phyloP scores from a whole-genome alignment of 768 basidiomycete species.

The Amanita pseudoporphyria region DNA sequence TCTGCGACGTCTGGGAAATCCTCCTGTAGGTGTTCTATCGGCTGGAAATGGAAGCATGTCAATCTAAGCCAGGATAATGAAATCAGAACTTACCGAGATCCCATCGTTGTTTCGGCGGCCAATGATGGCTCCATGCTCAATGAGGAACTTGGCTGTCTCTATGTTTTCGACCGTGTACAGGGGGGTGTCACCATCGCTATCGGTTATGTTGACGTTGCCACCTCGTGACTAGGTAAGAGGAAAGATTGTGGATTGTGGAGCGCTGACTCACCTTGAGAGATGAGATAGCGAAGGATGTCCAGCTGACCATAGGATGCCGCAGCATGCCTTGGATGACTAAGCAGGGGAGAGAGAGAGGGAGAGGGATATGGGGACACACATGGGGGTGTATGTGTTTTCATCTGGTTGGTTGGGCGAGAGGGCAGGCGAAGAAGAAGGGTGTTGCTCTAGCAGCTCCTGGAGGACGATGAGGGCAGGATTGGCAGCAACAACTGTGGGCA shows the following conservation, averaged over 20 bases:
- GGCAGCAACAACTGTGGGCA: slow-evolving; percentile 1
- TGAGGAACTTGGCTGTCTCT: slow-evolving; percentile 67
- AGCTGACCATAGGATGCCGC: slow-evolving; percentile 88
- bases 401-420: slow-evolving; percentile 68
- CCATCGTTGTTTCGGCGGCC: slow-evolving; percentile 61
- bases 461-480: slow-evolving; percentile 2
- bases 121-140: slow-evolving; percentile 66
- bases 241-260: slow-evolving; percentile 5
- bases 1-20: slow-evolving; percentile 8
- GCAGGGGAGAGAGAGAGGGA: slow-evolving; percentile 10
- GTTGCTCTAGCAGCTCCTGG: slow-evolving; percentile 51
- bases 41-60: slow-evolving; percentile 28
- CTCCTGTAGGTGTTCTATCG: slow-evolving; percentile 25
- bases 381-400: slow-evolving; percentile 70
- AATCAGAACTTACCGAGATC: slow-evolving; percentile 48
- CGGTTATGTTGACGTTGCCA: slow-evolving; percentile 80
- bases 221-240: slow-evolving; percentile 30
- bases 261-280: slow-evolving; percentile 45
- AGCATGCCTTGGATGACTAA: slow-evolving; percentile 56
- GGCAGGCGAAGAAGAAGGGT: too few relatives aligned
- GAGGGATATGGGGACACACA: slow-evolving; percentile 32
- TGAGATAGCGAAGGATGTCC: slow-evolving; percentile 66
- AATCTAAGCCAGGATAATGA: not conserved
- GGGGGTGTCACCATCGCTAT: slow-evolving; percentile 87
- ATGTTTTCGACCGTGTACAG: slow-evolving; percentile 83